Conservation (phyloP, 2,329 filamentous ascomycete species). For the Chaetomiaceae sp. region DNA sequence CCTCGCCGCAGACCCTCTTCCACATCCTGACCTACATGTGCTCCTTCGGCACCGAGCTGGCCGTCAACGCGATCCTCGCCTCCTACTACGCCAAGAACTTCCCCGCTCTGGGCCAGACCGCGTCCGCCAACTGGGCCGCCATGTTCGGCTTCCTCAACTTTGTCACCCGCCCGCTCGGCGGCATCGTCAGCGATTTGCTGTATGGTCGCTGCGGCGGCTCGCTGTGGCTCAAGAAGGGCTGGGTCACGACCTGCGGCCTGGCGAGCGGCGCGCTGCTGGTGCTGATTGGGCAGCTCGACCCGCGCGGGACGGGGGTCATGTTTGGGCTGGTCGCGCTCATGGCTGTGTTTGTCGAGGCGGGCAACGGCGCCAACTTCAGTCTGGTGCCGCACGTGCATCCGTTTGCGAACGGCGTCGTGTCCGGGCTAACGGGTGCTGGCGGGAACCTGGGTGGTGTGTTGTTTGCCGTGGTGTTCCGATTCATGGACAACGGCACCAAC, state of each 20-base stretch:
- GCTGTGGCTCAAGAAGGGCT: slow-evolving; percentile 46
- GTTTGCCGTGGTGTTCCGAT: slow-evolving; percentile 79
- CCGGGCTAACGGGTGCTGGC: slow-evolving; percentile 68
- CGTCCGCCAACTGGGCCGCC: slow-evolving; percentile 56
- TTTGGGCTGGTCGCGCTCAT: slow-evolving; percentile 71
- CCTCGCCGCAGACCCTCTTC: slow-evolving; percentile 50
- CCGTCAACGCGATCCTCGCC: slow-evolving; percentile 55
- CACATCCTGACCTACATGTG: slow-evolving; percentile 53
- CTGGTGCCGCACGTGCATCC: slow-evolving; percentile 84
- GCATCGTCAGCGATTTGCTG: slow-evolving; percentile 47
- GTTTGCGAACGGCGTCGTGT: slow-evolving; percentile 70
- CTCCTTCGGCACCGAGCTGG: slow-evolving; percentile 57
- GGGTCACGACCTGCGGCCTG: slow-evolving; percentile 57
- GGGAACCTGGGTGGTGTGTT: slow-evolving; percentile 83
- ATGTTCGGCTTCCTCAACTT: slow-evolving; percentile 74
- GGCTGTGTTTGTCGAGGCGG: slow-evolving; percentile 77
- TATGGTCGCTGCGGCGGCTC: slow-evolving; percentile 33
- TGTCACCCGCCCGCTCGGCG: slow-evolving; percentile 59
- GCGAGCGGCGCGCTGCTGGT: slow-evolving; percentile 55
- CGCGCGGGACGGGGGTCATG: slow-evolving; percentile 54
- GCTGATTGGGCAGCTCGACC: slow-evolving; percentile 57
- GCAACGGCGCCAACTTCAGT: slow-evolving; percentile 81
- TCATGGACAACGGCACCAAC: slow-evolving; percentile 53
- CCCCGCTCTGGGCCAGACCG: slow-evolving; percentile 49
- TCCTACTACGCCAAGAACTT: slow-evolving; percentile 57